Base-by-base conservation (phyloP, 768 basidiomycete species). In the Panus rudis region DNA sequence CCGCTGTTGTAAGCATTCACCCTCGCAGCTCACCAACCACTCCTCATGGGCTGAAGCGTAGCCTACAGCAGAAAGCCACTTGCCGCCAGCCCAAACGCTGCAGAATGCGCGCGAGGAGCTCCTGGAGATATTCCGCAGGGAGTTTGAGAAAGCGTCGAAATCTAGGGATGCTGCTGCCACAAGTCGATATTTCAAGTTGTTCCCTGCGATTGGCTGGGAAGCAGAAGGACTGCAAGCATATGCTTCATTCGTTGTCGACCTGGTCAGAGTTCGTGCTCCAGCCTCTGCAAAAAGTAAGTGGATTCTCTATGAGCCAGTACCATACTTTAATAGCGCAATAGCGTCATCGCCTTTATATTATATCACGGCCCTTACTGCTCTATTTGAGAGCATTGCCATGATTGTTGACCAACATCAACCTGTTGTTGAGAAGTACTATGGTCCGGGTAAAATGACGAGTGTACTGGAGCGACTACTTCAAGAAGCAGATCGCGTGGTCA, bases 361-460 rank as follows among this genome's bases (percentile, higher is more conserved):
- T 59, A 80, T 96, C 50, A 82, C 90, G 3, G 76, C 83, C 10
- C 66, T 99, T 42, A 97, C 94, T 2, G 82, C 89, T 5, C 74
- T 99, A 1, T 92, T 98, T 52, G 96, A 99, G 65, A 86, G 84
- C 43, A 84, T 99, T 39, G 96, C 93, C 0, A 79, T 90, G 70
- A 92, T 99, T 50, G 83, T 99, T 17, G 92, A 94, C 54, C 96
- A 99, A 56, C 96, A 99, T 58, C 94, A 96, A 52, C 89, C 92
- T 2, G 80, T 99, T 4, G 93, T 99, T 1, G 94, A 97, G 58
- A 98, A 96, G 64, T 98, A 99, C 64, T 99, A 99, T 55, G 96
- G 96, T 0, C 53, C 62, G 7, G 87, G 91, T 1, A 84, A 85
- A 60, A 98, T 98, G 94, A 66, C 71, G 31, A 74, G 64, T 26